Evolutionary conservation across 306 rosid genomes (phyloP).

Genomic region (Cotoneaster glaucophyllus): DNA sequence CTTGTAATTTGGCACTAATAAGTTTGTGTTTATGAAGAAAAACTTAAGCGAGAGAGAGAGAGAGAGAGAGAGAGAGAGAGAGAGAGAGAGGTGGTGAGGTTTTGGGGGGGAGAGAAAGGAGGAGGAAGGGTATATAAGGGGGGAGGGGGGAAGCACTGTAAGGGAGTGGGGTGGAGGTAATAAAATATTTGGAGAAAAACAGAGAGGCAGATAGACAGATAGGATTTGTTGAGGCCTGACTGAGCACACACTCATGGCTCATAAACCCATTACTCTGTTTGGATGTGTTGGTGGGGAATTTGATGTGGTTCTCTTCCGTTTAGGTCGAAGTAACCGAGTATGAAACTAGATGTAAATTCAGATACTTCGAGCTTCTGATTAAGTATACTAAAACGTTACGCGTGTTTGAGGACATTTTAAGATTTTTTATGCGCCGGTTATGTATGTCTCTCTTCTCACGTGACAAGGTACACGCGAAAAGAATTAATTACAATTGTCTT

Average conservation of each 20-base stretch:
- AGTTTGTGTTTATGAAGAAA: not conserved
- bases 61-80: not conserved
- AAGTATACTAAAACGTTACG: not conserved
- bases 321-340: not conserved
- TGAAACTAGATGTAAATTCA: not conserved
- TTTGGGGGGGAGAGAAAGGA: constrained; percentile 5
- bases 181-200: constrained; percentile 20
- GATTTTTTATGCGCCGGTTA: not conserved
- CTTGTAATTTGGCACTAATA: not conserved
- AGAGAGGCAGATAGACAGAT: constrained; percentile 49
- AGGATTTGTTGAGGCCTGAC: constrained; percentile 27
- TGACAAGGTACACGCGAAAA: not conserved
- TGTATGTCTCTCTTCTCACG: not conserved
- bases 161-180: constrained; percentile 7
- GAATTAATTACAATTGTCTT: not conserved
- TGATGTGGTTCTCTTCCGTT: not conserved
- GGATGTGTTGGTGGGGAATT: not conserved
- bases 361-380: not conserved
- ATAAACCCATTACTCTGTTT: not conserved
- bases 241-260: constrained; percentile 8
- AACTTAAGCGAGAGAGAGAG: not conserved
- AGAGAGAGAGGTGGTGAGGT: not conserved
- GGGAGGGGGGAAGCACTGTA: not conserved
- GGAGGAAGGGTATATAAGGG: constrained; percentile 19
- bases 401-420: not conserved